Evolutionary conservation across 108 stramenopile species (phyloP).

Genomic region (Cafeteria roenbergensis): DNA sequence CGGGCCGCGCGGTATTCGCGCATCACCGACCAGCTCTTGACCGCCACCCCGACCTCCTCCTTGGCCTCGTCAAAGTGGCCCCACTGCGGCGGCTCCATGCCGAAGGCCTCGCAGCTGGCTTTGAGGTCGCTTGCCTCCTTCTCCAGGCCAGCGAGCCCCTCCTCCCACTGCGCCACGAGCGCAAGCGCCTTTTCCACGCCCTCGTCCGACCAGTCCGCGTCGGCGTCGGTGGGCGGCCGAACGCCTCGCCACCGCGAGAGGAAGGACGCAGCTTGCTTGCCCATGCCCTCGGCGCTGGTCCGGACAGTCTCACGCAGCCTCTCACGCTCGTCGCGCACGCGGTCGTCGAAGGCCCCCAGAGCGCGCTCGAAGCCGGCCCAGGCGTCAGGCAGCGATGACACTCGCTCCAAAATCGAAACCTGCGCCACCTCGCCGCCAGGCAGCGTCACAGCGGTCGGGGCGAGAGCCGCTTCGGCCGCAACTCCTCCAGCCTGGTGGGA

Average conservation of each 20-base stretch:
- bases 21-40: slow-evolving; percentile 29
- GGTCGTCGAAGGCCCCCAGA: slow-evolving; percentile 46
- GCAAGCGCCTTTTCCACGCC: slow-evolving; percentile 28
- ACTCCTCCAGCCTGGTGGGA: too few relatives aligned
- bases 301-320: slow-evolving; percentile 36
- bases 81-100: slow-evolving; percentile 33
- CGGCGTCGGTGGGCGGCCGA: slow-evolving; percentile 26
- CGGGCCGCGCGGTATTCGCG: slow-evolving; percentile 33
- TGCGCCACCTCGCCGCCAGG: too few relatives aligned
- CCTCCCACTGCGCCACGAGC: slow-evolving; percentile 35
- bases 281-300: slow-evolving; percentile 24
- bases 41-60: slow-evolving; percentile 24
- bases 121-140: slow-evolving; percentile 18
- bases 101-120: slow-evolving; percentile 36
- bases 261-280: slow-evolving; percentile 35
- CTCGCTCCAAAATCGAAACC: slow-evolving; percentile 3
- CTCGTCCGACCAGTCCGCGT: slow-evolving; percentile 25
- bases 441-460: too few relatives aligned
- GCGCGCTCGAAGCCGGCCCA: slow-evolving; percentile 48
- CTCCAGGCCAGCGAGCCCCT: slow-evolving; percentile 33
- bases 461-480: too few relatives aligned
- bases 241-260: slow-evolving; percentile 35
- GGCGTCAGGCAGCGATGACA: slow-evolving; percentile 31
- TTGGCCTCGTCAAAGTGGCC: slow-evolving; percentile 34
- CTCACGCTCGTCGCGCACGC: slow-evolving; percentile 50